A percentile compares a stretch with the other conserved stretches of the same genome.
Conservation (phyloP, 208 protist genomes). For the Zelonia costaricensis region DNA sequence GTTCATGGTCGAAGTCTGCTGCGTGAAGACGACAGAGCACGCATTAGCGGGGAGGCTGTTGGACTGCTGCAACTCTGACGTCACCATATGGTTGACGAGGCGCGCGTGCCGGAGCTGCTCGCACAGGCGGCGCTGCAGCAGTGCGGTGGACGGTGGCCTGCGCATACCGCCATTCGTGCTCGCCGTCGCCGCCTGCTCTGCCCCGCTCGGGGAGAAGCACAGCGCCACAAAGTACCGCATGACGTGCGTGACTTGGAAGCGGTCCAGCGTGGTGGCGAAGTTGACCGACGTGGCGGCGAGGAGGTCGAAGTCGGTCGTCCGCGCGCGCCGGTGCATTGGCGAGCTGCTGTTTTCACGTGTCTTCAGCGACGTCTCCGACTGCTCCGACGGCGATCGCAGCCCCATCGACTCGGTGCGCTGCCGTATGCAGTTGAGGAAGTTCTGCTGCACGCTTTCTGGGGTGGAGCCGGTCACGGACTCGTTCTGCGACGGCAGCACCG, state of each 20-base stretch:
- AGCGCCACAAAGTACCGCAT: slow-evolving; percentile 30
- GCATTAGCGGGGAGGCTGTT: slow-evolving; percentile 1
- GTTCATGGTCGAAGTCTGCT: slow-evolving; percentile 3
- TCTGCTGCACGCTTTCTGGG: slow-evolving; percentile 20
- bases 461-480: slow-evolving; percentile 4
- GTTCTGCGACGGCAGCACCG: slow-evolving; percentile 1
- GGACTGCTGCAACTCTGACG: slow-evolving; percentile 8
- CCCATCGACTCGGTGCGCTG: slow-evolving; percentile 19
- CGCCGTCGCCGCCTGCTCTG: slow-evolving; percentile 4
- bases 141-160: slow-evolving; percentile 1
- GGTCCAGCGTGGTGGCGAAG: slow-evolving; percentile 22
- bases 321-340: slow-evolving; percentile 11
- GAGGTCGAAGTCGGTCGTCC: slow-evolving; percentile 28
- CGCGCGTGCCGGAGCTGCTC: slow-evolving; percentile 25
- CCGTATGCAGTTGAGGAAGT: slow-evolving; percentile 21
- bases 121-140: slow-evolving; percentile 21
- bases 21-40: background rate
- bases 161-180: slow-evolving; percentile 12
- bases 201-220: slow-evolving; percentile 19
- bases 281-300: slow-evolving; percentile 5
- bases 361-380: slow-evolving; percentile 19
- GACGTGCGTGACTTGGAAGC: slow-evolving; percentile 27
- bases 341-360: slow-evolving; percentile 13
- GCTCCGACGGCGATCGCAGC: slow-evolving; percentile 9
- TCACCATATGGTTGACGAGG: slow-evolving; percentile 11